Evolutionary conservation across 768 basidiomycete genomes (phyloP).

Genomic region (Tulasnella sp.): DNA sequence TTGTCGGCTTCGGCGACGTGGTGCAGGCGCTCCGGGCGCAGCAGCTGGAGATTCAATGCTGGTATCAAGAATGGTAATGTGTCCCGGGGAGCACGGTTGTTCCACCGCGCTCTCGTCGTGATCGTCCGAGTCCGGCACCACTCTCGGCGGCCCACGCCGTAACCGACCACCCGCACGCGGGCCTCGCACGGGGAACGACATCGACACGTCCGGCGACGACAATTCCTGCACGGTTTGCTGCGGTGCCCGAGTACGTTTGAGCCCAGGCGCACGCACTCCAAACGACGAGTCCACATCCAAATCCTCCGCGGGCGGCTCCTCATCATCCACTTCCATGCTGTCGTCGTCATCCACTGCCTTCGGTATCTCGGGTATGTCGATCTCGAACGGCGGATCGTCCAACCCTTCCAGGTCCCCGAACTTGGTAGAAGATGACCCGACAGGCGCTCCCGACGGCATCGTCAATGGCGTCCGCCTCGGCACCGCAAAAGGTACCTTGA

Average conservation of each 20-base stretch:
- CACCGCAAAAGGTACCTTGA: background rate
- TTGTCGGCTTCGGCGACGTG: background rate
- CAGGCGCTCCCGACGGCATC: background rate
- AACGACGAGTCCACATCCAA: slow-evolving; percentile 14
- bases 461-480: background rate
- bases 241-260: background rate
- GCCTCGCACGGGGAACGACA: slow-evolving; percentile 21
- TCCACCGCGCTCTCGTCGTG: background rate
- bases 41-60: background rate
- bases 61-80: background rate
- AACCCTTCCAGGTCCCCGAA: background rate
- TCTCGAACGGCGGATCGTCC: background rate
- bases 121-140: background rate
- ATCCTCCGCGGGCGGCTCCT: background rate
- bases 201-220: background rate
- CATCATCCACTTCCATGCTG: background rate
- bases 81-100: background rate
- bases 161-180: background rate
- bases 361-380: background rate
- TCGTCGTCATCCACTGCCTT: background rate
- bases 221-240: background rate
- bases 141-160: background rate
- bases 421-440: background rate
- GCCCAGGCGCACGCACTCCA: background rate
- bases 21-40: slow-evolving; percentile 12